phyloP scores from a whole-genome alignment of 78 protist species.

The slime mould (Dictyostelium discoideum) region DNA sequence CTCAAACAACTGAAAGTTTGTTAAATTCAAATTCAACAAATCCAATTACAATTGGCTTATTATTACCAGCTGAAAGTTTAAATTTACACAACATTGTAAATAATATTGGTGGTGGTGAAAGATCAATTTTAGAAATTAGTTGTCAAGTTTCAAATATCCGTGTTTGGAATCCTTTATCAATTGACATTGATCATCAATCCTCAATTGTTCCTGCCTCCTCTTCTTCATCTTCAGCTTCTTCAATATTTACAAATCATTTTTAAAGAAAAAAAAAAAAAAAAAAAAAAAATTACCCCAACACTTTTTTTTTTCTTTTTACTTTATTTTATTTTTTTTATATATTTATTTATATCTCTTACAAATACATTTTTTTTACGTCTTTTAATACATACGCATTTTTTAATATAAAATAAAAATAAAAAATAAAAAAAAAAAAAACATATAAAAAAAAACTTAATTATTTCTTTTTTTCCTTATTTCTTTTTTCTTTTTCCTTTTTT shows the following conservation, averaged over 20 bases:
- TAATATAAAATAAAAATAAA: no score
- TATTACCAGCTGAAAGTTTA: slow-evolving; percentile 45
- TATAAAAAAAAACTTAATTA: no score
- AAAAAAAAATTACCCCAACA: background rate
- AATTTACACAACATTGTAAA: background rate
- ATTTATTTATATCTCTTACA: background rate
- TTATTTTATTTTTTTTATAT: no score
- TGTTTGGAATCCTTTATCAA: slow-evolving; percentile 37
- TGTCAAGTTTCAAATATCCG: slow-evolving; percentile 56
- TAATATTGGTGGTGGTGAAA: background rate
- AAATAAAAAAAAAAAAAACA: no score
- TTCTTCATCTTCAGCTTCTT: background rate
- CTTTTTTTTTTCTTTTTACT: background rate
- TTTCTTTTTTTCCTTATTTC: no score
- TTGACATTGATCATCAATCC: background rate
- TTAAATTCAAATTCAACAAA: slow-evolving; percentile 49
- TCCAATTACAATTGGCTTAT: slow-evolving; percentile 43
- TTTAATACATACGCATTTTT: background rate
- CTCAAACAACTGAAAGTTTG: slow-evolving; percentile 62
- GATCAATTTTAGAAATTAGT: slow-evolving; percentile 53
- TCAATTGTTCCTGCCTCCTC: background rate
- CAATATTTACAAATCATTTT: background rate
- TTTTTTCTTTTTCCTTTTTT: no score
- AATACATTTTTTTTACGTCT: background rate
- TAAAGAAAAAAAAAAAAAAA: background rate